phyloP scores from a whole-genome alignment of 352 stramenopile genomes.

The Phytophthora pisi region DNA sequence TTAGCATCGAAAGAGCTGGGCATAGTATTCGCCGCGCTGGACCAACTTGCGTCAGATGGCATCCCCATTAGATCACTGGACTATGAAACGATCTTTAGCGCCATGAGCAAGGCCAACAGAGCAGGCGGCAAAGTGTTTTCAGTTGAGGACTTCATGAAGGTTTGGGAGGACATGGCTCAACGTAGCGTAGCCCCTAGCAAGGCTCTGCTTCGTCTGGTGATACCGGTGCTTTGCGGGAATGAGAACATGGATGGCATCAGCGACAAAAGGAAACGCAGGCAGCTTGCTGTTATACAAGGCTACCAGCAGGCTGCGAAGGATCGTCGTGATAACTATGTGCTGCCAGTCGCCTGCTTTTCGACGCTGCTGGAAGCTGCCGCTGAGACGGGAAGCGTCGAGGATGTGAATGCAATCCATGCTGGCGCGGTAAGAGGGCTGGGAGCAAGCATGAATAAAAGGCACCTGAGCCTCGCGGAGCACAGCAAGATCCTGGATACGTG shows the following conservation, averaged over 20 bases:
- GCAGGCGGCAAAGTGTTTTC: constrained; percentile 23
- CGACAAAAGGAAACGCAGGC: constrained; percentile 28
- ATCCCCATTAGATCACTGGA: constrained; percentile 40
- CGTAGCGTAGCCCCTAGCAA: constrained; percentile 46
- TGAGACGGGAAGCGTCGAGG: constrained; percentile 34
- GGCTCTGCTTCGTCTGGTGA: constrained; percentile 36
- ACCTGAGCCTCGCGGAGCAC: constrained; percentile 16
- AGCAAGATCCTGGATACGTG: constrained; percentile 29
- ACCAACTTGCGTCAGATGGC: constrained; percentile 36
- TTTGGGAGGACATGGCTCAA: constrained; percentile 52
- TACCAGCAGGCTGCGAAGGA: constrained; percentile 28
- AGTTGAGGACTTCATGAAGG: constrained; percentile 39
- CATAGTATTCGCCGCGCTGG: constrained; percentile 40
- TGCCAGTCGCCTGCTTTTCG: constrained; percentile 46
- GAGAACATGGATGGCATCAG: constrained; percentile 2
- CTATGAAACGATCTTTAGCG: constrained; percentile 46
- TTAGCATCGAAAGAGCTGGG: constrained; percentile 36
- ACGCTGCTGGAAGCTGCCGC: constrained; percentile 44
- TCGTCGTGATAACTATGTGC: constrained; percentile 43
- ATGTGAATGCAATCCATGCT: constrained; percentile 47
- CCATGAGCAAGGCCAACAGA: constrained; percentile 44
- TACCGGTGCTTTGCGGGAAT: constrained; percentile 31
- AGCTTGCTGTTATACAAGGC: constrained; percentile 22
- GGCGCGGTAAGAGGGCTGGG: constrained; percentile 38
- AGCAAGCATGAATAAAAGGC: constrained; percentile 27